Percentiles rank a stretch among this genome's conserved stretches.
Conservation (phyloP, 1,284 basidiomycete species). For the Taiwanofungus camphoratus region DNA sequence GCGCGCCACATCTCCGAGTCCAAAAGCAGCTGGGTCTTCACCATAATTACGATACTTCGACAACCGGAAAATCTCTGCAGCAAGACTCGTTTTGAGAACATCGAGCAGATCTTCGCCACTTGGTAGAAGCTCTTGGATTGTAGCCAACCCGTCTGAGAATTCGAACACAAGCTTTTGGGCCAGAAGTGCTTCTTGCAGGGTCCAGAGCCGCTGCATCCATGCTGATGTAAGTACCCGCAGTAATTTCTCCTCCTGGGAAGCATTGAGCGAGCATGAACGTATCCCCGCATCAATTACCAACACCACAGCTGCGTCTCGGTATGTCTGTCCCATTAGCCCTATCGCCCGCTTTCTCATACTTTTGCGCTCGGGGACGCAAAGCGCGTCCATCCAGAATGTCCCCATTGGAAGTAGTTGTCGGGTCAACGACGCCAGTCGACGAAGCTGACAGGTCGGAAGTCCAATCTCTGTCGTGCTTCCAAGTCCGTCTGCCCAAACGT, state of each 20-base stretch:
- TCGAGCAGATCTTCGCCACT: background rate
- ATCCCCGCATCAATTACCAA: constrained; percentile 10
- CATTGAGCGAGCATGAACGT: constrained; percentile 1
- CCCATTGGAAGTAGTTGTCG: constrained; percentile 1
- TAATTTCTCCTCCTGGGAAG: constrained; percentile 7
- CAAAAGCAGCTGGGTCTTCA: background rate
- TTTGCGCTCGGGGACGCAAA: constrained; percentile 8
- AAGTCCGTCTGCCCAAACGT: constrained; percentile 14
- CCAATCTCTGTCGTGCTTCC: constrained; percentile 13
- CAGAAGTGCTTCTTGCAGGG: constrained; percentile 11
- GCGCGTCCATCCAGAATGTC: constrained; percentile 12
- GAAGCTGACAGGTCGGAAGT: constrained; percentile 11
- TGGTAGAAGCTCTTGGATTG: background rate
- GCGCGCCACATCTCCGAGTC: background rate
- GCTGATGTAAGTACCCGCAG: constrained; percentile 8
- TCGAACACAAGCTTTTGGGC: constrained; percentile 9
- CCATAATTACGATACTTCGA: background rate
- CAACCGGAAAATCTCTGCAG: background rate
- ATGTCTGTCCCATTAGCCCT: constrained; percentile 9
- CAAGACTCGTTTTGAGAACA: background rate
- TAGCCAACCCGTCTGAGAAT: constrained; percentile 4
- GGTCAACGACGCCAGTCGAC: constrained; percentile 3
- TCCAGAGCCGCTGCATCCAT: constrained; percentile 15
- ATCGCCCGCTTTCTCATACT: constrained; percentile 9
- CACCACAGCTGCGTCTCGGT: constrained; percentile 6